Evolutionary conservation across 768 basidiomycete genomes (phyloP).

Genomic region (Podaxis sp.): DNA sequence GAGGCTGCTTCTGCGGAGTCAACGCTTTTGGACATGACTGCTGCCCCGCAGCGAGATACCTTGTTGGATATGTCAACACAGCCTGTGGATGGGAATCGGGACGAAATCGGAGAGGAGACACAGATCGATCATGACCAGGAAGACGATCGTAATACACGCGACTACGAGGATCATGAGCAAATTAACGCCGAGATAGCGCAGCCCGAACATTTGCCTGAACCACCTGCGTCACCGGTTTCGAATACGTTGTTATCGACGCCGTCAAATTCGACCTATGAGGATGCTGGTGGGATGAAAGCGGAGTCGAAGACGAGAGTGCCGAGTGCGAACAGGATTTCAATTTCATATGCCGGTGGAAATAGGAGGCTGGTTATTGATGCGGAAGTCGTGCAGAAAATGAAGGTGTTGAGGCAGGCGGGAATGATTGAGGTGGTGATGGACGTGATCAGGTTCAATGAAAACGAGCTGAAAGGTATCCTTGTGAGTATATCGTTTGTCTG

Average conservation of each 20-base stretch:
- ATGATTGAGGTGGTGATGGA: slow-evolving; percentile 80
- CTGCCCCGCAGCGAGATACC: slow-evolving; percentile 26
- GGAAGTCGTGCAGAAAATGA: slow-evolving; percentile 78
- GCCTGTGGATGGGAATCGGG: neutral
- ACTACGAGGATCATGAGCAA: slow-evolving; percentile 9
- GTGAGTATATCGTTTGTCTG: slow-evolving; percentile 43
- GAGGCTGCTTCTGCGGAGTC: slow-evolving; percentile 49
- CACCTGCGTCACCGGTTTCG: slow-evolving; percentile 56
- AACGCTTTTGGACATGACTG: slow-evolving; percentile 48
- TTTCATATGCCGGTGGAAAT: slow-evolving; percentile 90
- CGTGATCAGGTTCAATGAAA: slow-evolving; percentile 53
- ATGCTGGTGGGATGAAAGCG: slow-evolving; percentile 39
- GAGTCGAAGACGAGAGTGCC: slow-evolving; percentile 44
- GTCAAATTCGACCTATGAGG: slow-evolving; percentile 47
- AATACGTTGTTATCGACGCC: slow-evolving; percentile 45
- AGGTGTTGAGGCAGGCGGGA: slow-evolving; percentile 79
- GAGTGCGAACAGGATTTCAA: slow-evolving; percentile 86
- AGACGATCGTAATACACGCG: neutral
- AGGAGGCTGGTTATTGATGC: slow-evolving; percentile 88
- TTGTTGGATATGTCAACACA: neutral
- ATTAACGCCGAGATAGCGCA: slow-evolving; percentile 24
- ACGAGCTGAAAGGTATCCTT: slow-evolving; percentile 69
- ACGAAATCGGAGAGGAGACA: slow-evolving; percentile 12
- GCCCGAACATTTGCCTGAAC: slow-evolving; percentile 56
- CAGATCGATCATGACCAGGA: slow-evolving; percentile 18